Base-by-base conservation (phyloP, 257 asterid species). In the Perilla frutescens region DNA sequence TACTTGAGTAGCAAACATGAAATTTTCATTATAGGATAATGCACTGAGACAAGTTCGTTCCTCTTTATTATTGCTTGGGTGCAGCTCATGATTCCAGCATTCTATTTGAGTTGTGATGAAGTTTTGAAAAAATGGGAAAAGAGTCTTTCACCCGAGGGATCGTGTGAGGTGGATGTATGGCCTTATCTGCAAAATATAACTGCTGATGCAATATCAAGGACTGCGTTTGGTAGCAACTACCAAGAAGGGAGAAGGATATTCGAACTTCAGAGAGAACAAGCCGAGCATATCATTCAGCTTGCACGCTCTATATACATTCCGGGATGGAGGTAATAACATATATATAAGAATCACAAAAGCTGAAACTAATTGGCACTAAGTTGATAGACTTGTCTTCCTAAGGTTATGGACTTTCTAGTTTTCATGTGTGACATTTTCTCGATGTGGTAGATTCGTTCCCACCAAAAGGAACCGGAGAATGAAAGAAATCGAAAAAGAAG, bases 191-290 rank as follows among this genome's bases (percentile, higher is more conserved):
- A 84, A 63, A 72, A 54, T 8, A 12, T 87, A 39, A 40, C 85
- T 4, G 31, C 81, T n/a, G 87, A 87, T 63, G 88, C 82, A 0
- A 79, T 87, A 62, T 87, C 90, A 9, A 75, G 90, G 6, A 83
- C 90, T 41, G 82, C 88, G 8, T 87, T 87, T 37, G 93, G 90
- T 3, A 87, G 90, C 70, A 85, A 78, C 77, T 83, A 83, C 39
- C 73, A 81, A 78, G 83, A 87, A 80, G 90, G 93, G 48, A 77
- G 78, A 59, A 77, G 20, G 62, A 69, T 87, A 41, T 87, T 87
- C 36, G 87, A 85, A 62, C 87, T 83, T 40, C 88, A 81, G 58
- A 76, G 64, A 49, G 89, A 87, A 62, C 89, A 82, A 20, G 80
- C 68, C 3, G 76, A 60, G 43, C 78, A 39, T 61, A 2, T 73